phyloP scores from a whole-genome alignment of 202 grass and related monocot species.

The Dendrocalamus latiflorus region DNA sequence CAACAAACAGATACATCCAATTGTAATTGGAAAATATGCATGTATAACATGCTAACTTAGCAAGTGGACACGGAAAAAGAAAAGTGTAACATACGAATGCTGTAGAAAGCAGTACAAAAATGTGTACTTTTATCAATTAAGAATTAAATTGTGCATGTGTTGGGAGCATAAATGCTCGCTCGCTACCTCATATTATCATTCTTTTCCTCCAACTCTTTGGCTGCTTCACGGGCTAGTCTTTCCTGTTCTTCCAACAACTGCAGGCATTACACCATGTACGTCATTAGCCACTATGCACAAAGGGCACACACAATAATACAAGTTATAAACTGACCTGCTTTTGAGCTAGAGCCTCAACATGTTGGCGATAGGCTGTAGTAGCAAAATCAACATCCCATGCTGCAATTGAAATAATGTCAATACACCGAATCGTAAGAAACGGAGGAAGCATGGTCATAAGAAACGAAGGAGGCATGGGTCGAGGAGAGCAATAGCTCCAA shows the following conservation, averaged over 20 bases:
- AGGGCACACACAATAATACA: background rate
- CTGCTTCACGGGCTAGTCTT: constrained; percentile 63
- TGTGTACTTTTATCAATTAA: too few relatives aligned
- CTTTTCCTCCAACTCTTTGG: constrained; percentile 63
- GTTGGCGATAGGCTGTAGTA: constrained; percentile 91
- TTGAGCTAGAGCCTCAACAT: constrained; percentile 85
- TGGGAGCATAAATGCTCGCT: too few relatives aligned
- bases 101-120: background rate
- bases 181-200: constrained; percentile 43
- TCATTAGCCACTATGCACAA: constrained; percentile 20
- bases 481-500: background rate
- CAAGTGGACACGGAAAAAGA: background rate
- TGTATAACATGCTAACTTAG: background rate
- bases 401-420: constrained; percentile 44
- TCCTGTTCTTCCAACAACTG: constrained; percentile 98
- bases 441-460: too few relatives aligned
- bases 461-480: background rate
- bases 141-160: too few relatives aligned
- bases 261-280: constrained; percentile 5
- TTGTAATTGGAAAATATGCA: background rate
- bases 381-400: constrained; percentile 99
- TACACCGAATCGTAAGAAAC: background rate
- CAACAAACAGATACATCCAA: background rate
- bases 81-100: background rate
- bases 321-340: constrained; percentile 65